phyloP scores from a whole-genome alignment of 306 rosid species.

The Pyrus betulifolia region DNA sequence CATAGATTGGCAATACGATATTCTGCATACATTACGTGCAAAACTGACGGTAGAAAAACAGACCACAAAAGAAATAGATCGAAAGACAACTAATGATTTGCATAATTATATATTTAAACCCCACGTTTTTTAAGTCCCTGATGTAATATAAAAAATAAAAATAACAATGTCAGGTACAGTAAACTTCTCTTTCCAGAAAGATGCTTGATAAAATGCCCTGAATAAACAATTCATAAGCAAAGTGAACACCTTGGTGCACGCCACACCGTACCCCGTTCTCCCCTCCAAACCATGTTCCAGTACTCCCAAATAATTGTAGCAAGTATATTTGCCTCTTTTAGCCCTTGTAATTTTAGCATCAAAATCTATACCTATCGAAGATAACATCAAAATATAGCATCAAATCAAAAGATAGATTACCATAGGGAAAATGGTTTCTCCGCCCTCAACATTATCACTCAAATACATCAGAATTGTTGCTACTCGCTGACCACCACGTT shows the following conservation, averaged over 20 bases:
- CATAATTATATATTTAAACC: not conserved
- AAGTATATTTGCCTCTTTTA: not conserved
- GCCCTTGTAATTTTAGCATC: not conserved
- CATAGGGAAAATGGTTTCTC: slow-evolving; percentile 92
- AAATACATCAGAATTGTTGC: slow-evolving; percentile 93
- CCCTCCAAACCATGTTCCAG: not conserved
- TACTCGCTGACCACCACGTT: slow-evolving; percentile 97
- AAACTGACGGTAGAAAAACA: not conserved
- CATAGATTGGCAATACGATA: not conserved
- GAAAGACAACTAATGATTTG: not conserved
- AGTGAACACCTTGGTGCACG: too few species aligned
- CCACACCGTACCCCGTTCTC: not conserved
- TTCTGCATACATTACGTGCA: not conserved
- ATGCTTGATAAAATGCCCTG: too few species aligned
- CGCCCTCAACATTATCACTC: slow-evolving; percentile 89
- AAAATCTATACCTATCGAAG: not conserved
- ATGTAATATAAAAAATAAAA: not conserved
- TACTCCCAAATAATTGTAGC: not conserved
- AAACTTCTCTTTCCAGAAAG: not conserved
- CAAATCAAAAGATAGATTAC: slow-evolving; percentile 36
- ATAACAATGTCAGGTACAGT: not conserved
- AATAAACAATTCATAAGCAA: too few species aligned
- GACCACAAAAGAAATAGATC: not conserved
- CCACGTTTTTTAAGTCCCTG: not conserved
- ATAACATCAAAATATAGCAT: slow-evolving; percentile 5